Conservation (phyloP, 2,329 filamentous ascomycete species). For the Chrysoporthe cubensis region DNA sequence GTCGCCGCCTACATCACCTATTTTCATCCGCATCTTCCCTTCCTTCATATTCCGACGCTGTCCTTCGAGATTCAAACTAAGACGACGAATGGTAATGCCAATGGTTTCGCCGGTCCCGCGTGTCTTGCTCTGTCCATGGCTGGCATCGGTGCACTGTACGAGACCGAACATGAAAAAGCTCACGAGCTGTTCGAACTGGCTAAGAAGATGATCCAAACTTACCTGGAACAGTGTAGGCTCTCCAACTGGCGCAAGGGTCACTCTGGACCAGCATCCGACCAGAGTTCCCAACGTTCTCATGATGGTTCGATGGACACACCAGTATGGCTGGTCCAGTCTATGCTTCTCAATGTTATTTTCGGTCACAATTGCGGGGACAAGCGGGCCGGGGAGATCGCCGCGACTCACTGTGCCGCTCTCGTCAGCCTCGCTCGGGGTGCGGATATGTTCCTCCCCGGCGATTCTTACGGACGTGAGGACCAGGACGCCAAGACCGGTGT, state of each 20-base stretch:
- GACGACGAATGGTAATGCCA: constrained; percentile 62
- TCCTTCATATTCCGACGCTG: constrained; percentile 87
- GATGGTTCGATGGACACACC: constrained; percentile 76
- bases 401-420: constrained; percentile 86
- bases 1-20: constrained; percentile 88
- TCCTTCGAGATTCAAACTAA: constrained; percentile 82
- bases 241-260: constrained; percentile 73
- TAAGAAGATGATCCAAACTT: constrained; percentile 93
- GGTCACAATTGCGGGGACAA: constrained; percentile 95
- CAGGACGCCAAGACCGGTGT: constrained; percentile 64
- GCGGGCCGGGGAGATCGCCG: constrained; percentile 86
- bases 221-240: constrained; percentile 88
- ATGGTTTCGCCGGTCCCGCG: constrained; percentile 75
- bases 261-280: constrained; percentile 50
- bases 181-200: constrained; percentile 88
- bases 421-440: constrained; percentile 90
- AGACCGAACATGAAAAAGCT: constrained; percentile 78
- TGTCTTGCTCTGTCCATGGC: constrained; percentile 89
- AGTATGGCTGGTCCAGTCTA: constrained; percentile 93
- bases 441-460: constrained; percentile 62
- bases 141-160: constrained; percentile 75
- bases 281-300: constrained; percentile 44
- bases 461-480: constrained; percentile 49
- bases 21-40: constrained; percentile 94
- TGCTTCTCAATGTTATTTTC: constrained; percentile 95